phyloP scores from a whole-genome alignment of 257 asterid genomes.

The Ligustrum vulgare region DNA sequence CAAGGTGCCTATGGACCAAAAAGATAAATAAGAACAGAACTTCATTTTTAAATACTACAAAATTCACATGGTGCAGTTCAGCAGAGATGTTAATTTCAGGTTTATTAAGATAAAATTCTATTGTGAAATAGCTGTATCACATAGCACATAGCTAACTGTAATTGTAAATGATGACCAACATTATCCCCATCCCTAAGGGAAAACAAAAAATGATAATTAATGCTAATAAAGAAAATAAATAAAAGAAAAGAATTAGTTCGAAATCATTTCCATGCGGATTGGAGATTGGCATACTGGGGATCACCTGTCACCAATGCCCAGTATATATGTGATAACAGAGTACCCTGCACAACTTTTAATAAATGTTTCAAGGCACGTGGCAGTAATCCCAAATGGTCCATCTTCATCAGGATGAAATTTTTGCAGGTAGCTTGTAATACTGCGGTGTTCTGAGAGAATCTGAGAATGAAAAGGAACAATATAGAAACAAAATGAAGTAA shows the following conservation, averaged over 20 bases:
- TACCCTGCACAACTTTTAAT: slow-evolving; percentile 99
- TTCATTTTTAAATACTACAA: slow-evolving; percentile 12
- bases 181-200: background rate
- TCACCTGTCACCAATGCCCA: slow-evolving; percentile 98
- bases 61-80: background rate
- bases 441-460: slow-evolving; percentile 98
- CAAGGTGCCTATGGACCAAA: slow-evolving; percentile 81
- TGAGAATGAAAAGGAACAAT: slow-evolving; percentile 37
- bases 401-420: slow-evolving; percentile 91
- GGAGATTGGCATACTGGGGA: slow-evolving; percentile 20
- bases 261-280: background rate
- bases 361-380: slow-evolving; percentile 91
- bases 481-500: background rate
- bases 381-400: slow-evolving; percentile 94
- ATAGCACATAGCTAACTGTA: background rate
- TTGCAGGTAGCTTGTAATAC: slow-evolving; percentile 88
- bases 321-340: slow-evolving; percentile 94
- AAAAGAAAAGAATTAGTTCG: background rate
- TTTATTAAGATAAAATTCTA: background rate
- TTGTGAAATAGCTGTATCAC: background rate
- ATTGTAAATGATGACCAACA: background rate
- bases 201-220: background rate
- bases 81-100: slow-evolving; percentile 3
- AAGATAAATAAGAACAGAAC: slow-evolving; percentile 23
- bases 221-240: background rate